A percentile compares a stretch with the other conserved stretches of the same genome.
Conservation (phyloP, 2,329 filamentous ascomycete genomes). For the Fusarium concolor region DNA sequence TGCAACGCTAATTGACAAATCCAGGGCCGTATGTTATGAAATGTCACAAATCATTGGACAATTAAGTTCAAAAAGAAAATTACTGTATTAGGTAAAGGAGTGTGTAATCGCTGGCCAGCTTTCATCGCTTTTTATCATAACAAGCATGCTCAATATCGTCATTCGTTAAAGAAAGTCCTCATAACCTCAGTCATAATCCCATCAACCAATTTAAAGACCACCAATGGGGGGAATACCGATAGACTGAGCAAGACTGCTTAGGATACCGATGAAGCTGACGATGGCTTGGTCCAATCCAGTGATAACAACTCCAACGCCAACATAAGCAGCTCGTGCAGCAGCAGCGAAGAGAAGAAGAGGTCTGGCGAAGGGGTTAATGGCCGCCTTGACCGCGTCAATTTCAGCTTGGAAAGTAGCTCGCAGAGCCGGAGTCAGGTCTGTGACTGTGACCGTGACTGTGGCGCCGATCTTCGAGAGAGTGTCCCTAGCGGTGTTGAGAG, state of each 20-base stretch:
- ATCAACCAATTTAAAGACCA: background rate
- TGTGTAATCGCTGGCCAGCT: background rate
- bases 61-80: background rate
- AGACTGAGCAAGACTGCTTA: no score
- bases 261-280: no score
- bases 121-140: background rate
- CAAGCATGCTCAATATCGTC: background rate
- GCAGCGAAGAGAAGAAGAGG: slow-evolving; percentile 1
- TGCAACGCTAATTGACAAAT: background rate
- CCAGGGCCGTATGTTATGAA: background rate
- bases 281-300: slow-evolving; percentile 4
- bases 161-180: slow-evolving; percentile 1
- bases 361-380: slow-evolving; percentile 11
- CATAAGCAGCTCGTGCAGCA: background rate
- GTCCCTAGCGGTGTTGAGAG: background rate
- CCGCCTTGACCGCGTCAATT: background rate
- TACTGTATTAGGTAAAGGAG: slow-evolving; percentile 14
- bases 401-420: slow-evolving; percentile 4
- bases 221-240: background rate
- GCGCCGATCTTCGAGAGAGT: background rate
- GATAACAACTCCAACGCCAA: background rate
- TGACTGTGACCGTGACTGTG: background rate
- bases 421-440: slow-evolving; percentile 6
- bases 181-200: background rate
- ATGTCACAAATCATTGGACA: background rate